Base-by-base conservation (phyloP, 1,139 yeast species). In the Diutina neorugosa region DNA sequence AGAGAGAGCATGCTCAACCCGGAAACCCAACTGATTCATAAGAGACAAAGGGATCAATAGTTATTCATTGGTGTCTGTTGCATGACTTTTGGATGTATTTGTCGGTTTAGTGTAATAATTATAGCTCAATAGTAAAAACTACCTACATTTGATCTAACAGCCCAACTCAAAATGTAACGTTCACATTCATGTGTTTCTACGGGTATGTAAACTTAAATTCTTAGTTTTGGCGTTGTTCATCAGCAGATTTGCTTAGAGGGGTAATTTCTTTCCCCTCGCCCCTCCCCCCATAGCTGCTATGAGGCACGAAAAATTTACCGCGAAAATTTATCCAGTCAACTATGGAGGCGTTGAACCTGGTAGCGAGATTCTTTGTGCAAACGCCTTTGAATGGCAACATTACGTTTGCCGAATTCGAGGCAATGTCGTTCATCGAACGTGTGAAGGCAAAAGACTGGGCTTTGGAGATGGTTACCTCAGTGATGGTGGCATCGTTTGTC, bases 391-490 rank as follows among this genome's bases (percentile, higher is more conserved):
- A n/a, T 18, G 16, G 40, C 18, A 61, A 71, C 40, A 68, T 73
- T 59, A 65, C 84, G 12, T 62, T 69, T 51, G 84, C 80, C 23
- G 84, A 82, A 59, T 73, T 82, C 57, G 67, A 68, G 51, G 70
- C 65, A 4, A 67, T 84, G 77, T 64, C 80, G 0, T 43, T 84
- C 48, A 53, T 69, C 50, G 72, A 81, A 59, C 78, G 93, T 64
- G 58, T 82, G 52, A 55, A 60, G 56, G 63, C 71, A 52, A 77
- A 84, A 65, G 81, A 86, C 65, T 93, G 97, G 96, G 74, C 73
- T 52, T 76, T 86, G 62, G 98, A 93, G 70, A 51, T 72, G 27
- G 62, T 78, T 57, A 79, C 88, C 25, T 31, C 37, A 11, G 37
- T 31, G 14, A 31, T 31, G 37, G 46, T 85, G 27, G 75, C 69